Percentiles rank a stretch among this genome's conserved stretches.
Evolutionary conservation across 306 rosid species (phyloP).

Genomic region (Medicago ruthenica): DNA sequence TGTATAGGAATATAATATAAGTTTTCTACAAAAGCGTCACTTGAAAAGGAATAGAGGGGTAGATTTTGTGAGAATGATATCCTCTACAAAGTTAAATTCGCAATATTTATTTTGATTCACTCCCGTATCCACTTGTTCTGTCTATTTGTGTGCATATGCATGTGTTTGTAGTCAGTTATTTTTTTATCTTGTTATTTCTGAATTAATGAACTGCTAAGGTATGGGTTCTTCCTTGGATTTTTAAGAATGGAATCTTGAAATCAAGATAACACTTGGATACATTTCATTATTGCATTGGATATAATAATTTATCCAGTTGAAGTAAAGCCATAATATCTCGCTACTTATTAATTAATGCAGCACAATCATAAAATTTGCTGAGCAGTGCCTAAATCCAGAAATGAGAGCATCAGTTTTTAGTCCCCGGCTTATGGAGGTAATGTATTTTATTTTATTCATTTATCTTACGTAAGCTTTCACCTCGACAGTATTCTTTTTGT

Average conservation of each 20-base stretch:
- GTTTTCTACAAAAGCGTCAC: neutral
- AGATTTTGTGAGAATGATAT: conserved; percentile 11
- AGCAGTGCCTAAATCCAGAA: conserved; percentile 80
- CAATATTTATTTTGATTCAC: conserved; percentile 8
- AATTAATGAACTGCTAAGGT: neutral
- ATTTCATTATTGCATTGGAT: conserved; percentile 30
- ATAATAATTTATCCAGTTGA: conserved; percentile 21
- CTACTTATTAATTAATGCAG: conserved; percentile 56
- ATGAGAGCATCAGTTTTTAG: conserved; percentile 84
- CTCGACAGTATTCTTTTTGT: neutral
- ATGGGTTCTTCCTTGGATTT: conserved; percentile 32
- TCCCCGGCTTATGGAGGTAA: conserved; percentile 98
- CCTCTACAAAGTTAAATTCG: neutral
- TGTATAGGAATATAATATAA: neutral
- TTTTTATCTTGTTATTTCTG: neutral
- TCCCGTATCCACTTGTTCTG: neutral
- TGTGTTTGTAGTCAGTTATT: neutral
- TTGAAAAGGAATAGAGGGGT: neutral
- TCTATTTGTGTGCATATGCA: neutral
- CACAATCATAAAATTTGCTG: conserved; percentile 87
- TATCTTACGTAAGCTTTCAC: conserved; percentile 34
- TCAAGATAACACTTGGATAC: conserved; percentile 27
- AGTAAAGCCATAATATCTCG: conserved; percentile 29
- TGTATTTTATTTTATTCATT: conserved; percentile 32
- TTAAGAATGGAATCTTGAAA: conserved; percentile 28